A percentile compares a stretch with the other conserved stretches of the same genome.
These are phyloP conservation scores for Candida frijolesensis DNA, from an alignment of 1,139 yeast genomes.

Conservation along the genomic window DNA sequence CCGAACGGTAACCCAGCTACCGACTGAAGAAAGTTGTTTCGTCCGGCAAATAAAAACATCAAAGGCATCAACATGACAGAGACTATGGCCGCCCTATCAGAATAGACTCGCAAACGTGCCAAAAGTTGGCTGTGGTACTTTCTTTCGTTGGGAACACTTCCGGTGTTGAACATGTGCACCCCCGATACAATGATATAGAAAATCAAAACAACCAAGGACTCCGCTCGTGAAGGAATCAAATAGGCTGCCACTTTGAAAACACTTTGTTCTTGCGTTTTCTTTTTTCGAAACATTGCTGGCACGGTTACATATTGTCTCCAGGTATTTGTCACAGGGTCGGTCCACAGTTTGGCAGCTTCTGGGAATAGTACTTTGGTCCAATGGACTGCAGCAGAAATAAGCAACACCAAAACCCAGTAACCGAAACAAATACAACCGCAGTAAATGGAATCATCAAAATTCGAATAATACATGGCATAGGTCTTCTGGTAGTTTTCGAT, in stretches of 20 bases:
- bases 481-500: constrained; percentile 20
- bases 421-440: constrained; percentile 52
- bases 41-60: constrained; percentile 58
- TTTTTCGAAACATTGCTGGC: constrained; percentile 31
- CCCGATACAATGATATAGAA: constrained; percentile 49
- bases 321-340: constrained; percentile 25
- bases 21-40: constrained; percentile 59
- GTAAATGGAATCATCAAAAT: constrained; percentile 40
- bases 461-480: constrained; percentile 33
- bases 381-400: constrained; percentile 42
- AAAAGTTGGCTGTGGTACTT: constrained; percentile 18
- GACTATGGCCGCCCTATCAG: constrained; percentile 37
- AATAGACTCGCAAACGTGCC: constrained; percentile 30
- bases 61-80: constrained; percentile 46
- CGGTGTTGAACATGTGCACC: constrained; percentile 26
- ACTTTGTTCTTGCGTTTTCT: constrained; percentile 25
- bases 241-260: constrained; percentile 22
- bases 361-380: constrained; percentile 39
- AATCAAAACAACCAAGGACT: constrained; percentile 24
- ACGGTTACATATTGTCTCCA: constrained; percentile 32
- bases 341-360: constrained; percentile 19
- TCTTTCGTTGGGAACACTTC: constrained; percentile 26
- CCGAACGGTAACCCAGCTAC: constrained; percentile 63
- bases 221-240: constrained; percentile 31
- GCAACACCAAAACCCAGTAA: constrained; percentile 49